Evolutionary conservation across 352 stramenopile genomes (phyloP), one percentile per base, ranked within the genome.

Genomic region (Globisporangium takayamanum): DNA sequence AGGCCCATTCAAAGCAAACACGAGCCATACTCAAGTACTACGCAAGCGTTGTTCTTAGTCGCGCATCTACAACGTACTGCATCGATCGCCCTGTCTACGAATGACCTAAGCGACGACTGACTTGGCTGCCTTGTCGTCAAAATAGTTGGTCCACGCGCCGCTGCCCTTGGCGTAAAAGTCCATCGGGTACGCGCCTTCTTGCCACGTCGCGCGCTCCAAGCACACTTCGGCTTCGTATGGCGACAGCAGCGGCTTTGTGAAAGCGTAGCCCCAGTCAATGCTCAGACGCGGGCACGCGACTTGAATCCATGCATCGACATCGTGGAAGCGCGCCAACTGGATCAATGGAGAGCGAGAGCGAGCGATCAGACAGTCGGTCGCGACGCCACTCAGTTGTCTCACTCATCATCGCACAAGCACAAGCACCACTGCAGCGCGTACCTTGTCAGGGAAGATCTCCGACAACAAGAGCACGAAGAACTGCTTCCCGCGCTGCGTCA

Each of bases 181-280:
- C 97, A 99, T 99, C 16, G 97, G 97, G 82, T 99, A 99, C 16
- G 76, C 70, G 6, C 72, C 80, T 28, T 97, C 78, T 48, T 80
- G 74, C 88, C 89, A 98, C 48, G 85, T 61, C 6, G 76, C 80
- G 65, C 94, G 80, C 50, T 93, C 95, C 26, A 99, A 65, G 49
- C 84, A 95, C 0, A 99, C 96, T 77, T 98, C 92, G 11, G 96
- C 84, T 68, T 99, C 97, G 66, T 99, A 99, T 0, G 96, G 84
- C 59, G 92, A 98, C 44, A 99, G 76, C 30, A 99, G 76, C 8
- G 97, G 97, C 73, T 97, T 97, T 26, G 72, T 71, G 58, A 99
- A 98, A 44, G 92, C 91, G 63, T 98, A 97, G 54, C 97, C 97
- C 97, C 97, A 99, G 71, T 99, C 97, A 41, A 99, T 97, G 26